Evolutionary conservation across 2,329 filamentous ascomycete genomes (phyloP).

Genomic region (Saccharata proteae): DNA sequence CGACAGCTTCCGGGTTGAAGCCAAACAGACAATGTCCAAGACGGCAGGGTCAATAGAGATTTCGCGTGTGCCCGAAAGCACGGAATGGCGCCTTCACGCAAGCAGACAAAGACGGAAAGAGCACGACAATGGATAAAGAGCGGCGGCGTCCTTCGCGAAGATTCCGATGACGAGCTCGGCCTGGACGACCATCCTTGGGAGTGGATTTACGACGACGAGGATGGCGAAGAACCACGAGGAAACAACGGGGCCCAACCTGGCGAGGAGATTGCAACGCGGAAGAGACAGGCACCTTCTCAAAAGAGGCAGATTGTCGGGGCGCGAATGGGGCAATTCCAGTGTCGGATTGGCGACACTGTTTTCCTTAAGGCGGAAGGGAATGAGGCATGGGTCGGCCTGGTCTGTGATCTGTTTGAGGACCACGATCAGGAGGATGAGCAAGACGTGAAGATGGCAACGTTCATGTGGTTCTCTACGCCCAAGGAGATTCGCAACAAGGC

Average conservation of each 20-base stretch:
- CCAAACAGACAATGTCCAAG: no score
- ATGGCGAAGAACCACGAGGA: no score
- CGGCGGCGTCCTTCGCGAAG: constrained; percentile 56
- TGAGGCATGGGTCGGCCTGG: constrained; percentile 85
- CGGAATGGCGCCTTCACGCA: constrained; percentile 29
- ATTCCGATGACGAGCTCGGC: constrained; percentile 76
- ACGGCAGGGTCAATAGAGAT: no score
- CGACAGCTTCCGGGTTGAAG: no score
- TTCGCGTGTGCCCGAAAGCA: no score
- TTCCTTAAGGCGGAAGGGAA: constrained; percentile 81
- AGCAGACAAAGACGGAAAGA: constrained; percentile 31
- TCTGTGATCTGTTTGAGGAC: constrained; percentile 67
- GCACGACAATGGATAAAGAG: constrained; percentile 41
- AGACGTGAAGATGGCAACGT: constrained; percentile 65
- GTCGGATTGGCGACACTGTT: constrained; percentile 69
- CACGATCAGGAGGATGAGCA: constrained; percentile 43
- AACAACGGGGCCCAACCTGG: constrained; percentile 10
- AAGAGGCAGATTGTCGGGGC: constrained; percentile 60
- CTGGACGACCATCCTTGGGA: constrained; percentile 39
- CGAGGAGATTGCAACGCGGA: constrained; percentile 18
- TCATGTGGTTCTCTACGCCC: constrained; percentile 93
- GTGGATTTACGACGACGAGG: constrained; percentile 41
- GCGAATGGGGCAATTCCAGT: constrained; percentile 69
- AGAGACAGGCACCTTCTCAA: constrained; percentile 13
- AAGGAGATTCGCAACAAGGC: constrained; percentile 75